Evolutionary conservation across 768 basidiomycete species (phyloP), one percentile per base, ranked within the genome.

Genomic region (Lactarius indigo): DNA sequence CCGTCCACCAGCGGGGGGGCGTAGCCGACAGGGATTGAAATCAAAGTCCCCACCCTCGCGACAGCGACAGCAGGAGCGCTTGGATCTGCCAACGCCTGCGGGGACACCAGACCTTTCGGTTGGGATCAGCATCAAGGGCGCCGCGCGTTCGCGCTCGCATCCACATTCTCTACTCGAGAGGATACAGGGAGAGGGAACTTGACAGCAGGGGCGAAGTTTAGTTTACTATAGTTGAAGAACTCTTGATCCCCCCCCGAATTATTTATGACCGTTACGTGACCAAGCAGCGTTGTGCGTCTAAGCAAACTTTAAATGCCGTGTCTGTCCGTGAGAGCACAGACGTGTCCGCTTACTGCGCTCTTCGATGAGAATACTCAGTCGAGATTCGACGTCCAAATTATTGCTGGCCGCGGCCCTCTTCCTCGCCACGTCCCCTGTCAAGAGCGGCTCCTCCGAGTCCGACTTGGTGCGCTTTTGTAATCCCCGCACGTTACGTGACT

Each of bases 71-170:
- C 17, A 17, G 41, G 57, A 63, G 12, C 57, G 23, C 52, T 64
- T 52, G 41, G 39, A 28, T 35, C 37, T 42, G 20, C 26, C 42
- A 13, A 28, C 47, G 17, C n/a, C 47, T 41, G 20, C 47, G n/a
- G 52, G 58, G 33, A n/a, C 54, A 1, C 41, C 57, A 17, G 41
- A 59, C 9, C 2, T 42, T 37, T 20, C 52, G n/a, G 30, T 57
- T 10, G 64, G 70, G 15, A 44, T 70, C 10, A 66, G 68, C 23
- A 69, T 70, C 54, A 71, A 69, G 44, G 68, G 70, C 2, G 68
- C 70, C 10, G 68, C 68, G 37, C 35, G 65, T 5, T 63, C 68
- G 30, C 63, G 37, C 8, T n/a, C 54, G 20, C 60, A 52, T 47
- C 50, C 64, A 2, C 33, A 69, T 6, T 69, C 70, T 50, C 42